Evolutionary conservation across 176 grass and related monocot genomes (phyloP).

Genomic region (Rhynchospora breviuscula): DNA sequence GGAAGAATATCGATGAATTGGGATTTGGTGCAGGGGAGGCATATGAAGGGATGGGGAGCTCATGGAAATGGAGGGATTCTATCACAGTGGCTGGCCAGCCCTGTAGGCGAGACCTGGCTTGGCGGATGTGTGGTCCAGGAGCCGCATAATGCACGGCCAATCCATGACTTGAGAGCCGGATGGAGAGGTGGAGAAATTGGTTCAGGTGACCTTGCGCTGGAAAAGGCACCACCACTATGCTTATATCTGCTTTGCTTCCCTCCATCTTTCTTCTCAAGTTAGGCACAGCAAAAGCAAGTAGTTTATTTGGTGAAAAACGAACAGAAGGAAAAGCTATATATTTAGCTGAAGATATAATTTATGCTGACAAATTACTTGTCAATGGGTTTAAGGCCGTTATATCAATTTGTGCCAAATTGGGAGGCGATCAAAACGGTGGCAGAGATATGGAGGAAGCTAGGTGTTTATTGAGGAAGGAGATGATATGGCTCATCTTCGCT

Average conservation of each 20-base stretch:
- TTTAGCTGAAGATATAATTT: not conserved
- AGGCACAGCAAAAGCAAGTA: not conserved
- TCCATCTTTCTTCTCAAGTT: not conserved
- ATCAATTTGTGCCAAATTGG: no score
- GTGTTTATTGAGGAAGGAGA: no score
- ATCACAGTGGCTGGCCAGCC: slow-evolving; percentile 7
- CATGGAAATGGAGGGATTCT: slow-evolving; percentile 34
- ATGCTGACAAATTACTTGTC: no score
- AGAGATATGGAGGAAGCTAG: no score
- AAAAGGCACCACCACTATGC: slow-evolving; percentile 50
- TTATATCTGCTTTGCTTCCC: not conserved
- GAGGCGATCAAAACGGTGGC: no score
- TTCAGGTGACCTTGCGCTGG: slow-evolving; percentile 66
- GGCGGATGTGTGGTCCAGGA: slow-evolving; percentile 34
- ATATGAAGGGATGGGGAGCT: slow-evolving; percentile 32
- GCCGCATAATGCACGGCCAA: slow-evolving; percentile 59
- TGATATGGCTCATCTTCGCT: no score
- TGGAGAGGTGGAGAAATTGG: slow-evolving; percentile 55
- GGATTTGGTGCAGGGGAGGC: slow-evolving; percentile 29
- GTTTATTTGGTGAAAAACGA: not conserved
- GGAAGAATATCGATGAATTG: slow-evolving; percentile 23
- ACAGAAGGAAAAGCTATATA: not conserved
- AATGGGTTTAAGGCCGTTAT: no score
- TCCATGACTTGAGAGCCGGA: slow-evolving; percentile 33
- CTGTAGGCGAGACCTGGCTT: slow-evolving; percentile 34